Conservation (phyloP, 139 green algal genomes). For the Tetradesmus obliquus region DNA sequence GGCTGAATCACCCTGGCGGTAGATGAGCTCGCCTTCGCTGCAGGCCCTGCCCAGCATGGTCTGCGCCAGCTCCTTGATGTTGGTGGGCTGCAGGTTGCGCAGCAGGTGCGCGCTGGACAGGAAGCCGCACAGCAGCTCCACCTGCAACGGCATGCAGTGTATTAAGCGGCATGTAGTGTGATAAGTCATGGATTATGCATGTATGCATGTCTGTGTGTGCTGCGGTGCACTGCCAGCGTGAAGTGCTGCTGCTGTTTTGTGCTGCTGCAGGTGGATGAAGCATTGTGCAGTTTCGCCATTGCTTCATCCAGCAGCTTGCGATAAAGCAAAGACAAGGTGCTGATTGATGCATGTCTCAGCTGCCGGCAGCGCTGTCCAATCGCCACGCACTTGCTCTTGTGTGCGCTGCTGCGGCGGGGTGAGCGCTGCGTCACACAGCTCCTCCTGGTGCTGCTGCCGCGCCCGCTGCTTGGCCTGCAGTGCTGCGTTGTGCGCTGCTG, state of each 20-base stretch:
- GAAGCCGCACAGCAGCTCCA: slow-evolving; percentile 25
- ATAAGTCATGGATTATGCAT: not conserved
- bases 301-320: not conserved
- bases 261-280: not conserved
- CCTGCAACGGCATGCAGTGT: not conserved
- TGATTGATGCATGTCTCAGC: no score
- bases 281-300: not conserved
- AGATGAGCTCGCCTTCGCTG: not conserved
- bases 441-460: slow-evolving; percentile 17
- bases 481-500: not conserved
- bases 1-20: not conserved
- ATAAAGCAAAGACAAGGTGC: no score
- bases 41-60: slow-evolving; percentile 7
- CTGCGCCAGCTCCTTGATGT: slow-evolving; percentile 27
- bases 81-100: slow-evolving; percentile 39
- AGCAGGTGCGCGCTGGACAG: slow-evolving; percentile 35
- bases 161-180: not conserved
- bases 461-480: slow-evolving; percentile 5
- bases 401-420: slow-evolving; percentile 23
- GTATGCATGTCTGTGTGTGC: not conserved
- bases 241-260: not conserved
- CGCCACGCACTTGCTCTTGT: not conserved
- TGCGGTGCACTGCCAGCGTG: not conserved
- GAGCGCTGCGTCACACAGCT: slow-evolving; percentile 23
- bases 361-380: no score